Conservation (phyloP, 148 eudicot species). For the Vaccinium macrocarpon region DNA sequence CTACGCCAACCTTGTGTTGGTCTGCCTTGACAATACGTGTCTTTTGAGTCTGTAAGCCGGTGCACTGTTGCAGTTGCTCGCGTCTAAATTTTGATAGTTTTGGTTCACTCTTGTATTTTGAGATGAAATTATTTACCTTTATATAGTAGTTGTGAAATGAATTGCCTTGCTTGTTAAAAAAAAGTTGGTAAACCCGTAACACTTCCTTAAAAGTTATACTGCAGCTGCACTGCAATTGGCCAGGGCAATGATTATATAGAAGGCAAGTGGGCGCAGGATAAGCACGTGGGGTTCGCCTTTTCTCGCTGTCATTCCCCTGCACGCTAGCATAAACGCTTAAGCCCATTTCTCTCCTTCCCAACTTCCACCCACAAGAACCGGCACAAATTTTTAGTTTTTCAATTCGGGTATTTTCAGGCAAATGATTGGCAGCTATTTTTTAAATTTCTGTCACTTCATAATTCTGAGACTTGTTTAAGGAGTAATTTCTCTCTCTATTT, state of each 20-base stretch:
- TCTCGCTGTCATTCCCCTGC: slow-evolving; percentile 20
- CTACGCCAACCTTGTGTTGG: too few relatives aligned
- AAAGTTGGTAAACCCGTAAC: too few relatives aligned
- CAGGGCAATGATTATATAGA: slow-evolving; percentile 29
- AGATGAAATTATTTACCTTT: too few relatives aligned
- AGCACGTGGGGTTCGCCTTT: slow-evolving; percentile 42
- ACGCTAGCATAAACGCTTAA: slow-evolving; percentile 24
- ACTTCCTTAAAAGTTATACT: too few relatives aligned
- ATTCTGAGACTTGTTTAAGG: slow-evolving; percentile 6
- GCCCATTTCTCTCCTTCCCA: neutral
- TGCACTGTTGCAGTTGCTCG: too few relatives aligned
- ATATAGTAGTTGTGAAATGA: too few relatives aligned
- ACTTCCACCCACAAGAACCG: neutral
- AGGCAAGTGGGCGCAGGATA: slow-evolving; percentile 36
- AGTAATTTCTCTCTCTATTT: slow-evolving; percentile 6
- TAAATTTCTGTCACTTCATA: neutral
- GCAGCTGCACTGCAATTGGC: neutral
- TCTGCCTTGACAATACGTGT: too few relatives aligned
- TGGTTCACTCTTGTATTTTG: too few relatives aligned
- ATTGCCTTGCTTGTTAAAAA: too few relatives aligned
- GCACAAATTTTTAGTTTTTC: slow-evolving; percentile 4
- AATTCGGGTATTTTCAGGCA: neutral
- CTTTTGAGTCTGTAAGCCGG: too few relatives aligned
- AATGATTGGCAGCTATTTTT: slow-evolving; percentile 21
- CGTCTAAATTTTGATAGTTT: too few relatives aligned